A percentile compares a stretch with the other conserved stretches of the same genome.
phyloP scores from a whole-genome alignment of 495 filamentous ascomycete species.

The Wilcoxina mikolae region DNA sequence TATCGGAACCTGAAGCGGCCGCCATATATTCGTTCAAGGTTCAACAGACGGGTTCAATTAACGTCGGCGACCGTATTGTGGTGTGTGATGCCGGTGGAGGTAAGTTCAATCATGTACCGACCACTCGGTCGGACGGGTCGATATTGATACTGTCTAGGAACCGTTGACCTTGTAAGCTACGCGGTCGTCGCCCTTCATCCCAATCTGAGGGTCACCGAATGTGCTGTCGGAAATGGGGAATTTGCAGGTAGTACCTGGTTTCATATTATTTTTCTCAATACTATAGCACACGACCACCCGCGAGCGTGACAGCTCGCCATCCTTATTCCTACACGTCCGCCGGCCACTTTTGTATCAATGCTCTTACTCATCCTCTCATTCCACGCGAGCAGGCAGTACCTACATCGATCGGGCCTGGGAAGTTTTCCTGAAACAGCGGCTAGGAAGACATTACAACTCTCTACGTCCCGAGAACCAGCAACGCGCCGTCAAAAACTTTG shows the following conservation, averaged over 20 bases:
- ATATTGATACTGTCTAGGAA: not conserved
- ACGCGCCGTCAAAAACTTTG: slow-evolving; percentile 8
- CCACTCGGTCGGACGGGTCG: not conserved
- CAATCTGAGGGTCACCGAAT: not conserved
- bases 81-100: slow-evolving; percentile 22
- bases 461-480: slow-evolving; percentile 4
- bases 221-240: slow-evolving; percentile 6
- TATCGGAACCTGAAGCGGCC: slow-evolving; percentile 58
- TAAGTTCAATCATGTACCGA: slow-evolving; percentile 11
- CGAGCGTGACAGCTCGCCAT: no score
- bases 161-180: slow-evolving; percentile 9
- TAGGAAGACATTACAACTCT: slow-evolving; percentile 2
- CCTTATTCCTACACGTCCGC: no score
- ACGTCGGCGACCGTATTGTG: slow-evolving; percentile 13
- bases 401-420: slow-evolving; percentile 13
- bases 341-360: no score
- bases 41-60: not conserved
- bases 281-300: no score
- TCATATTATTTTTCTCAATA: not conserved
- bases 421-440: not conserved
- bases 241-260: not conserved
- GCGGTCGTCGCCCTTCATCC: slow-evolving; percentile 1
- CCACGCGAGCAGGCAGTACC: slow-evolving; percentile 1
- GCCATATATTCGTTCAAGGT: slow-evolving; percentile 51
- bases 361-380: not conserved